Percentiles rank a stretch among this genome's conserved stretches.
Evolutionary conservation across 2,329 filamentous ascomycete species (phyloP).

Genomic region (Neoarthrinium moseri): DNA sequence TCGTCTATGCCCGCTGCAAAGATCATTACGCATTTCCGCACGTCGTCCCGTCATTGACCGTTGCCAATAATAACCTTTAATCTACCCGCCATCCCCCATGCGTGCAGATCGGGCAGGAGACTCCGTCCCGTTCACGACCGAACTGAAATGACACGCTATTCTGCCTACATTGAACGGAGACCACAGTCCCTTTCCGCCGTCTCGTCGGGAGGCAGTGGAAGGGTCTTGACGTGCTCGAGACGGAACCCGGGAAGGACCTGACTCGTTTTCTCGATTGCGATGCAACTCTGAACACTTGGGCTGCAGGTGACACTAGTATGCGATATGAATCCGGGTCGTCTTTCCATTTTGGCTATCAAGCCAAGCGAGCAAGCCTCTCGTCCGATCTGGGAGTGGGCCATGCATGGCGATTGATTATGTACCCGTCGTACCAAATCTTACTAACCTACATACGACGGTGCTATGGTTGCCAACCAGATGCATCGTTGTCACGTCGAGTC

Average conservation of each 20-base stretch:
- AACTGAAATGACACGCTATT: not conserved
- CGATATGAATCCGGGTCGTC: not conserved
- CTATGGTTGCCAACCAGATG: too few species aligned
- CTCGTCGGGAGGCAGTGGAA: too few species aligned
- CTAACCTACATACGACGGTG: too few species aligned
- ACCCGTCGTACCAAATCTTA: too few species aligned
- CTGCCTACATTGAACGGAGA: not conserved
- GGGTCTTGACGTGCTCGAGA: too few species aligned
- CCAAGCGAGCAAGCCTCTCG: not conserved
- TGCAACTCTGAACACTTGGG: not conserved
- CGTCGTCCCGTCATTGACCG: not conserved
- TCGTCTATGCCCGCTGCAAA: too few species aligned
- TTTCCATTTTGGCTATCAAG: conserved; percentile 4
- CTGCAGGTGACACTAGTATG: too few species aligned
- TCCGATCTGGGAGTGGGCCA: not conserved
- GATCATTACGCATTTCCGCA: too few species aligned
- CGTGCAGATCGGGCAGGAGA: conserved; percentile 8
- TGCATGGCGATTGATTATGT: not conserved
- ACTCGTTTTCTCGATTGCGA: not conserved
- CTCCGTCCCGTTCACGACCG: not conserved
- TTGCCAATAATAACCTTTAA: conserved; percentile 9
- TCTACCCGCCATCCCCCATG: not conserved
- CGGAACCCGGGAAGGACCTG: too few species aligned
- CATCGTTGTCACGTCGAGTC: too few species aligned
- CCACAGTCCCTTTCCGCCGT: too few species aligned